Evolutionary conservation across 352 stramenopile genomes (phyloP), one percentile per base, ranked within the genome.

Genomic region (Globisporangium camurandrum): DNA sequence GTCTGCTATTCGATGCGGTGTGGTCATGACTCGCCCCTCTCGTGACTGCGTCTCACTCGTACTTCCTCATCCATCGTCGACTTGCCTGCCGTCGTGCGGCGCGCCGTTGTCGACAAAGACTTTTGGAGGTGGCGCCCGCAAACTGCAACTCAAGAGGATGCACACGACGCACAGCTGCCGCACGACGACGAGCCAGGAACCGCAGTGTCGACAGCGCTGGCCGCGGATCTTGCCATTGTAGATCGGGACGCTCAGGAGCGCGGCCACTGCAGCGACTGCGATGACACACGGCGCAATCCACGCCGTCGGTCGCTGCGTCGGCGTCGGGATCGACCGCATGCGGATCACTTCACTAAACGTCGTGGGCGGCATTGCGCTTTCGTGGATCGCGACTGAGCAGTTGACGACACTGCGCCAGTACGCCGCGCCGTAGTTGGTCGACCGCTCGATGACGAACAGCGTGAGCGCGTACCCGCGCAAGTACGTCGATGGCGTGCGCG

Each of bases 371-470:
- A 46, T 37, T 10, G 51, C 46, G 12, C 57, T 75, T 49, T 90
- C 75, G 3, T 61, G 69, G 24, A 86, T 86, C 8, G 46, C 26
- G 14, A 86, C 68, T 0, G 73, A 74, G 54, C 78, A 90, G 23
- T 83, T 73, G n/a, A 80, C 56, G 40, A 90, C 75, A 17, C 69
- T 80, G 11, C 74, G 64, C 78, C 78, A 90, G 47, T 80, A 90
- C 17, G 70, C 55, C 9, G 64, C 49, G 26, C 78, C 78, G 26
- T 69, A 76, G 36, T 65, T 62, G 1, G 56, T 41, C 0, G 61
- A 75, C 22, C 67, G 69, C 42, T 86, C 74, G 17, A 82, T 60
- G 34, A 90, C 66, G 44, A 75, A 55, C 22, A 90, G 53, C 33
- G 71, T 67, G 20, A 90, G 49, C 6, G 52, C 47, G 51, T 90